These are phyloP conservation scores for Garcia nutans DNA, from an alignment of 345 rosid species.

Conservation along the genomic window DNA sequence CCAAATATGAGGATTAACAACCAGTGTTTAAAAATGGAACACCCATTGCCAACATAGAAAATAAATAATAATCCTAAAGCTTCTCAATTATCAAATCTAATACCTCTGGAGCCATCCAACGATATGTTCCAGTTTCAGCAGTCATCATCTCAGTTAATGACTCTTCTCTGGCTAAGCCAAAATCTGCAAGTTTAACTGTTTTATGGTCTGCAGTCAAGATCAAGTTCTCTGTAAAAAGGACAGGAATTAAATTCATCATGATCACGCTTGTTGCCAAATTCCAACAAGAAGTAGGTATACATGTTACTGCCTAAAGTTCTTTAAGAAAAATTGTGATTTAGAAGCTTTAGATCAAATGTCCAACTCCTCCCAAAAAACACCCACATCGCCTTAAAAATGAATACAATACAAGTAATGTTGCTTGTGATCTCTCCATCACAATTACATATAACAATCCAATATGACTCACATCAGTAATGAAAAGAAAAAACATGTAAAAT, in stretches of 20 bases:
- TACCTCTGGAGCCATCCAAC: slow-evolving; percentile 99
- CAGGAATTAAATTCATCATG: slow-evolving; percentile 18
- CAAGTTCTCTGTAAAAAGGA: slow-evolving; percentile 70
- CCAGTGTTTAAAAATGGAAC: slow-evolving; percentile 7
- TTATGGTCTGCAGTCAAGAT: slow-evolving; percentile 80
- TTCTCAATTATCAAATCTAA: slow-evolving; percentile 6
- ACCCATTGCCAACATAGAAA: neutral
- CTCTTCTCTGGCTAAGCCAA: slow-evolving; percentile 99
- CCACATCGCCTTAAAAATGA: neutral
- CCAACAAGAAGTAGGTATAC: neutral
- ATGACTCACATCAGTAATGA: neutral
- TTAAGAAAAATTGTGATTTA: neutral
- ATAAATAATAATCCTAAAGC: neutral
- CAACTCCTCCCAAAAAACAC: neutral
- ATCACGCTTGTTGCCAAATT: neutral
- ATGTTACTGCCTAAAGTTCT: neutral
- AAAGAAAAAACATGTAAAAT: neutral
- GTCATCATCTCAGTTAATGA: slow-evolving; percentile 99
- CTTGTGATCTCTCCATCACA: neutral
- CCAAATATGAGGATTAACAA: slow-evolving; percentile 13
- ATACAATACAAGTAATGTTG: neutral
- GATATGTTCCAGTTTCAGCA: slow-evolving; percentile 97
- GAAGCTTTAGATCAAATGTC: neutral
- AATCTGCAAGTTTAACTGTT: slow-evolving; percentile 93
- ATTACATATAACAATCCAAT: neutral